Evolutionary conservation across 129 eudicot species (phyloP), one percentile per base, ranked within the genome.

Genomic region (Helianthus tuberosus): DNA sequence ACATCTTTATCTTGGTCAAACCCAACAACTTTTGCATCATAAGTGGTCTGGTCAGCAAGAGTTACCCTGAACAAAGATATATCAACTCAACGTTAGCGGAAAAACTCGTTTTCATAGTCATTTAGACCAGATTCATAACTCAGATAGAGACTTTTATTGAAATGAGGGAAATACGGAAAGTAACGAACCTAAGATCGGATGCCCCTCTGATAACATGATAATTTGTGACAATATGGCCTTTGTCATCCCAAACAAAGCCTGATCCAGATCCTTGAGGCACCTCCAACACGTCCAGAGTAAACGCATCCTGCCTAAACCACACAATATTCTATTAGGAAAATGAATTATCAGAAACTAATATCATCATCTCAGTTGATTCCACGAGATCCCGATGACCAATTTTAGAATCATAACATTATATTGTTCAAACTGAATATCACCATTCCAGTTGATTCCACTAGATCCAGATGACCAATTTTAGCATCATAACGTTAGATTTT

Each of bases 181-280:
- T 50, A 60, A 75, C 80, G 59, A 83, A 93, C 98, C 85, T 93
- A 79, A 93, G 92, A 90, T 93, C 98, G 52, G 98, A 89, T 69
- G 98, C 98, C 51, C 96, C 98, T 41, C 98, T 96, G 81, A 93
- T 88, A 77, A 93, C 98, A 75, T 93, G 98, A 88, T 84, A 93
- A 83, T 93, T 93, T 10, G 98, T 93, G 75, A 93, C 96, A 69
- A 93, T 57, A 54, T 93, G 92, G 52, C 98, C 98, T 58, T 84
- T 35, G 11, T 72, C 71, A 72, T 93, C 98, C 98, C 98, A 93
- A 32, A 93, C 89, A 80, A 93, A 93, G 16, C 98, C 98, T 35
- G 98, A 93, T 41, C 98, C 98, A 41, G 98, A 93, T 4, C 98
- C 98, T 62, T 93, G 98, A 8, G 98, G 98, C 44, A 90, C 98